These are phyloP conservation scores for Aureobasidium pullulans DNA, from an alignment of 2,329 filamentous ascomycete genomes.

Conservation along the genomic window DNA sequence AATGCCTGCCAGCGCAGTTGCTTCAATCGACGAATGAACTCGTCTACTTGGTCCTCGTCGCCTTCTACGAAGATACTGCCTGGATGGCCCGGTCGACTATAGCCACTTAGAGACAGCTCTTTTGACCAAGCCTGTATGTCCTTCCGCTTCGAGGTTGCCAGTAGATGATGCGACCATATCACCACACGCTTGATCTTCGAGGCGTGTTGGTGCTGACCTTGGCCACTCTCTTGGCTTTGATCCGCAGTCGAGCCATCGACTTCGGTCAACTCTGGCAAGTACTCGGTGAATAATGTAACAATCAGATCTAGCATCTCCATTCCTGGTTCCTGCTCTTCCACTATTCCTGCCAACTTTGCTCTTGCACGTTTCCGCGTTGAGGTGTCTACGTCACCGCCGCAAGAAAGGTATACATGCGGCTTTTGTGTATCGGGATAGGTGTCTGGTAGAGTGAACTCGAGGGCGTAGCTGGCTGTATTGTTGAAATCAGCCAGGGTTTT, in stretches of 20 bases:
- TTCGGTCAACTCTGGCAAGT: not conserved
- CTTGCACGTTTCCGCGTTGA: constrained; percentile 15
- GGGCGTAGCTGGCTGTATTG: constrained; percentile 14
- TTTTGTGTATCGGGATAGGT: constrained; percentile 12
- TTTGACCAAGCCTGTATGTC: constrained; percentile 16
- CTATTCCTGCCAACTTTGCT: constrained; percentile 3
- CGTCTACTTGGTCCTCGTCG: constrained; percentile 12
- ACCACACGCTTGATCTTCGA: constrained; percentile 15
- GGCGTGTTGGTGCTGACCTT: not conserved
- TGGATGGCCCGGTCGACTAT: constrained; percentile 15
- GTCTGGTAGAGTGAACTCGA: constrained; percentile 15
- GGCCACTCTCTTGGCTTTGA: not conserved
- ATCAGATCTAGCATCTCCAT: constrained; percentile 16
- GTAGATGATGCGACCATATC: constrained; percentile 18
- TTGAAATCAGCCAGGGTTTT: constrained; percentile 10
- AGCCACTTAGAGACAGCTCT: constrained; percentile 15
- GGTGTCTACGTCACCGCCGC: constrained; percentile 11
- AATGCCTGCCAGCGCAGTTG: constrained; percentile 17
- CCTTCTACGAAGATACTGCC: constrained; percentile 17
- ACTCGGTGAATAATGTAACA: constrained; percentile 2
- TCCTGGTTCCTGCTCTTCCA: constrained; percentile 2
- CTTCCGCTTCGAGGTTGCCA: constrained; percentile 17
- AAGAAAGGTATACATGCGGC: constrained; percentile 15
- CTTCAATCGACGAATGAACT: constrained; percentile 16
- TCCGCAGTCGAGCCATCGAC: not conserved